Evolutionary conservation across 805 yeast genomes (phyloP).

Genomic region (Saccharomycopsis guyanensis): DNA sequence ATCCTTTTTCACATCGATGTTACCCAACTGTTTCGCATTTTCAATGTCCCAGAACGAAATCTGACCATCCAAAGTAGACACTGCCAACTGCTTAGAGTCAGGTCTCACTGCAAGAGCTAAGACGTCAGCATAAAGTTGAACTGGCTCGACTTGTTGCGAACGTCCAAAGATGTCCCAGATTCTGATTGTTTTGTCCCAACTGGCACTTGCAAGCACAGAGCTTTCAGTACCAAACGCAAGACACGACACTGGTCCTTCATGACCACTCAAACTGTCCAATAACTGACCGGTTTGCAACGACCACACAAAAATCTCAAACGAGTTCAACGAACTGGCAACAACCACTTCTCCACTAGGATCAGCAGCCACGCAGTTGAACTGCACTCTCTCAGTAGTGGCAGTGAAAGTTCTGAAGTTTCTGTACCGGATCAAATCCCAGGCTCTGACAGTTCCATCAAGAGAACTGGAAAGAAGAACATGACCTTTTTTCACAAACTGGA

Average conservation of each 20-base stretch:
- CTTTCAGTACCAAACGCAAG: conserved; percentile 79
- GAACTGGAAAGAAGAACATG: conserved; percentile 89
- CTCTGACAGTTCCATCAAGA: conserved; percentile 92
- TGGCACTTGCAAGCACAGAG: conserved; percentile 74
- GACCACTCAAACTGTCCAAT: conserved; percentile 83
- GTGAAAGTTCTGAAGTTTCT: conserved; percentile 94
- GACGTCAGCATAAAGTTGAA: conserved; percentile 78
- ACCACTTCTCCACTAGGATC: conserved; percentile 97
- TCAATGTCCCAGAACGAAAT: conserved; percentile 78
- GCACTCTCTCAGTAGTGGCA: conserved; percentile 71
- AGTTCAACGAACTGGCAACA: conserved; percentile 88
- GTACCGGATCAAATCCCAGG: conserved; percentile 91
- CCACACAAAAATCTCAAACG: conserved; percentile 91
- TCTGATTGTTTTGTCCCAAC: conserved; percentile 94
- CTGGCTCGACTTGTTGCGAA: conserved; percentile 82
- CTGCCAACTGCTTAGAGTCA: conserved; percentile 87
- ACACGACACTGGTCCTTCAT: conserved; percentile 90
- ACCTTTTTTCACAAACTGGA: conserved; percentile 77
- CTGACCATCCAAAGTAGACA: conserved; percentile 83
- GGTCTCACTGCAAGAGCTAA: conserved; percentile 79
- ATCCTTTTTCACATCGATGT: conserved; percentile 81
- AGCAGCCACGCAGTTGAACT: conserved; percentile 82
- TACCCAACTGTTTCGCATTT: conserved; percentile 69
- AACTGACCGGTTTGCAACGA: conserved; percentile 93
- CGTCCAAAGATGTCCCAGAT: conserved; percentile 91